Evolutionary conservation across 371 early-diverging fungal species (phyloP), one percentile per base, ranked within the genome.

Genomic region (Batkoa obscura): DNA sequence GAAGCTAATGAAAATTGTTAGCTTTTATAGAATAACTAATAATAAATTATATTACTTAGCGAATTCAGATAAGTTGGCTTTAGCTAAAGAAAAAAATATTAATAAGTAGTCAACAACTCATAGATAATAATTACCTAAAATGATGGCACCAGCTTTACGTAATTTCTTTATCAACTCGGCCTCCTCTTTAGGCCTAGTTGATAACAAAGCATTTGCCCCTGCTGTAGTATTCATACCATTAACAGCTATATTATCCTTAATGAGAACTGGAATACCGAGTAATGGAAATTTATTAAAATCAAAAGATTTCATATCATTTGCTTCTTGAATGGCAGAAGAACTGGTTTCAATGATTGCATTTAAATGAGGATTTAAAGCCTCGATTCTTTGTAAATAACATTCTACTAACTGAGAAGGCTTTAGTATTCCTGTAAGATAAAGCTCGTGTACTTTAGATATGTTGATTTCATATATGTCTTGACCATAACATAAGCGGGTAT

Each of bases 61-160:
- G 75, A 92, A 94, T 63, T 94, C 94, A 63, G 92, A 93, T 87
- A 94, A 80, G 64, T 91, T 94, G 10, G 86, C 75, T n/a, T n/a
- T n/a, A n/a, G n/a, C n/a, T n/a, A n/a, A n/a, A n/a, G n/a, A n/a
- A n/a, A n/a, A n/a, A n/a, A n/a, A n/a, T n/a, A n/a, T n/a, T n/a
- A n/a, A n/a, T n/a, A n/a, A n/a, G n/a, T n/a, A n/a, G n/a, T n/a
- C n/a, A n/a, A n/a, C n/a, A n/a, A n/a, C n/a, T n/a, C n/a, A n/a
- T n/a, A n/a, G n/a, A n/a, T n/a, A 31, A 3, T 13, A 56, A 56
- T 89, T 88, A 15, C 88, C 91, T 3, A 82, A 67, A 6, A 84
- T 65, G 3, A 81, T 62, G 0, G 78, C 85, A 1, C 94, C 94
- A 0, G 81, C 74, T 0, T 72, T 58, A 13, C 66, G 61, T 4